Conservation (phyloP, 257 asterid genomes). For the Jasminum sambac region DNA sequence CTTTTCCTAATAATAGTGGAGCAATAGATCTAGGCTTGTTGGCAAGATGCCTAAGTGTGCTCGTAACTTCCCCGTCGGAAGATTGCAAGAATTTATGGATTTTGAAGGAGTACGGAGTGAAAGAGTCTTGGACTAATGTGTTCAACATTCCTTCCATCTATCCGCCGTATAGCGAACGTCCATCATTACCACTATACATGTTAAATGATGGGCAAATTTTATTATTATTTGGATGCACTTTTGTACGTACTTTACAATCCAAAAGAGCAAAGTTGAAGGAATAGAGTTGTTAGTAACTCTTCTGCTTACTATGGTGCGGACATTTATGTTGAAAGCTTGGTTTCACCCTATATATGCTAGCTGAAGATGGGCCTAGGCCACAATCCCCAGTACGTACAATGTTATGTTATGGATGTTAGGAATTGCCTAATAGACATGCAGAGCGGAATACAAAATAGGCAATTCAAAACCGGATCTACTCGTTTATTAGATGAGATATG, state of each 20-base stretch:
- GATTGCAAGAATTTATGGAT: slow-evolving; percentile 49
- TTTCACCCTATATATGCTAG: too few species aligned
- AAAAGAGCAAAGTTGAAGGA: slow-evolving; percentile 29
- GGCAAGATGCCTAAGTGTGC: slow-evolving; percentile 38
- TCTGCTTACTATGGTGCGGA: too few species aligned
- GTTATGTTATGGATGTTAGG: too few species aligned
- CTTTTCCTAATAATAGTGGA: slow-evolving; percentile 18
- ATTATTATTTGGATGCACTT: slow-evolving; percentile 28
- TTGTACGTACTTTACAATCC: slow-evolving; percentile 42
- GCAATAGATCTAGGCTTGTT: slow-evolving; percentile 36
- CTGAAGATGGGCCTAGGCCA: too few species aligned
- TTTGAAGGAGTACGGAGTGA: slow-evolving; percentile 38
- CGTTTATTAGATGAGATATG: too few species aligned
- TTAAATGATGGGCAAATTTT: too few species aligned
- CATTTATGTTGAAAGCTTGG: too few species aligned
- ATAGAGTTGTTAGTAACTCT: too few species aligned
- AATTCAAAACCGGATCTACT: too few species aligned
- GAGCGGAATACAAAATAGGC: too few species aligned
- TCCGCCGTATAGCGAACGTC: slow-evolving; percentile 22
- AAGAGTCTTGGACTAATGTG: slow-evolving; percentile 45
- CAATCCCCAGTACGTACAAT: too few species aligned
- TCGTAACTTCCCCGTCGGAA: slow-evolving; percentile 26
- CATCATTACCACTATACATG: slow-evolving; percentile 27
- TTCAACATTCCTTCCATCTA: slow-evolving; percentile 32
- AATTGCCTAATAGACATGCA: too few species aligned